Conservation (phyloP, 495 filamentous ascomycete genomes). For the Neurospora sp. region DNA sequence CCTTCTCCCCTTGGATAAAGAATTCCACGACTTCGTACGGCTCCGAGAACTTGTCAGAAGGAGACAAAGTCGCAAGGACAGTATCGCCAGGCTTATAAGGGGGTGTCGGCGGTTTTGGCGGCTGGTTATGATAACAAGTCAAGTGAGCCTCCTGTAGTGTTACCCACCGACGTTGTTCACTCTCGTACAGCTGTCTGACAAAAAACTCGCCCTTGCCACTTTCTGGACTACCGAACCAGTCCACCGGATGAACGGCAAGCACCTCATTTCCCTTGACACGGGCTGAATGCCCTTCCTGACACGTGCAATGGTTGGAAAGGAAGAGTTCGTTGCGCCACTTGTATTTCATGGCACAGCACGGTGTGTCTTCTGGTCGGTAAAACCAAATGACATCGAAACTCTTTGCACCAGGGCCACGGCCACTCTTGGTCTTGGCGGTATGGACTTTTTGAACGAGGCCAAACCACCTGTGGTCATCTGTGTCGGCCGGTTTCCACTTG, state of each 20-base stretch:
- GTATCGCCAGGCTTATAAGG: slow-evolving; percentile 43
- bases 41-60: slow-evolving; percentile 24
- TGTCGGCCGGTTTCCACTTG: slow-evolving; percentile 43
- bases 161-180: slow-evolving; percentile 37
- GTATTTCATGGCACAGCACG: slow-evolving; percentile 52
- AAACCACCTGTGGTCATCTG: slow-evolving; percentile 47
- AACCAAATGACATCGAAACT: slow-evolving; percentile 60
- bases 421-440: slow-evolving; percentile 8
- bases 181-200: slow-evolving; percentile 55
- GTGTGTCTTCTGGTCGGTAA: slow-evolving; percentile 58
- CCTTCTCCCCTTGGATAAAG: slow-evolving; percentile 20
- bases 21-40: slow-evolving; percentile 43
- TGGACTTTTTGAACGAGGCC: slow-evolving; percentile 52
- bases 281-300: slow-evolving; percentile 29
- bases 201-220: slow-evolving; percentile 42
- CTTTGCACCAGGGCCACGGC: slow-evolving; percentile 7
- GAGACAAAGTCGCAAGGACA: slow-evolving; percentile 32
- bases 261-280: slow-evolving; percentile 43
- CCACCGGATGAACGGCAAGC: slow-evolving; percentile 40
- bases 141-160: slow-evolving; percentile 42
- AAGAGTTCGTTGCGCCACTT: slow-evolving; percentile 63
- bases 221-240: slow-evolving; percentile 42
- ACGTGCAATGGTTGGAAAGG: slow-evolving; percentile 67
- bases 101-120: neutral
- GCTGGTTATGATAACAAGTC: slow-evolving; percentile 21